phyloP scores from a whole-genome alignment of 2,329 filamentous ascomycete genomes.

The Hypoxylon sp. region DNA sequence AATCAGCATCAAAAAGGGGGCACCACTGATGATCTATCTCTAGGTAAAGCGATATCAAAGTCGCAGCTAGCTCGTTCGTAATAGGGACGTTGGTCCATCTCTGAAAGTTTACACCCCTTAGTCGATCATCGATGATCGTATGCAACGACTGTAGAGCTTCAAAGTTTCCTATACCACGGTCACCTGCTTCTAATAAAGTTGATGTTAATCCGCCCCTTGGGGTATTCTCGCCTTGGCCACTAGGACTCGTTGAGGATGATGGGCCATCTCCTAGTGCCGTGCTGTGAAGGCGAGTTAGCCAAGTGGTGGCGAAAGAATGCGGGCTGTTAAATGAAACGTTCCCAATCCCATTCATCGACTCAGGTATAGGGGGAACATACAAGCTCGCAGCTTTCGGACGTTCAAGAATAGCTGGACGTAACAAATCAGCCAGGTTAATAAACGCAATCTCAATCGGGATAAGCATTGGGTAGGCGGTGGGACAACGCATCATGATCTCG shows the following conservation, averaged over 20 bases:
- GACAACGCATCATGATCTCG: constrained; percentile 46
- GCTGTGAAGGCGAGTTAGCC: constrained; percentile 27
- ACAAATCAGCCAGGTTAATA: constrained; percentile 40
- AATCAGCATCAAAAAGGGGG: constrained; percentile 44
- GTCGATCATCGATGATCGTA: constrained; percentile 33
- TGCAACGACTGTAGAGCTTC: constrained; percentile 32
- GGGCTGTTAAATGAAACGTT: neutral
- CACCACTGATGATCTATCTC: constrained; percentile 45
- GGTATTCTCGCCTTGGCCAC: constrained; percentile 14
- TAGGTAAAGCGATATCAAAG: constrained; percentile 38
- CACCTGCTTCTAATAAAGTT: constrained; percentile 3
- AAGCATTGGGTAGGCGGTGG: constrained; percentile 38
- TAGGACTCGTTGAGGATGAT: constrained; percentile 18
- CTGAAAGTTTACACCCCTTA: constrained; percentile 32
- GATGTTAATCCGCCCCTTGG: constrained; percentile 11
- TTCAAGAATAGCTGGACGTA: constrained; percentile 35
- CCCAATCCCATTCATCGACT: neutral
- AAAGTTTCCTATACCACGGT: constrained; percentile 20
- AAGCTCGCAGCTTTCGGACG: constrained; percentile 6
- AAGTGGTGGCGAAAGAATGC: neutral
- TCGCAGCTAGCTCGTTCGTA: constrained; percentile 40
- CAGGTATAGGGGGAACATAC: constrained; percentile 20
- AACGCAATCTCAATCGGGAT: constrained; percentile 42
- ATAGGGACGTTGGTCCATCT: constrained; percentile 43
- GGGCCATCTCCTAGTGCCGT: constrained; percentile 16